A percentile compares a stretch with the other conserved stretches of the same genome.
Evolutionary conservation across 1,284 basidiomycete genomes (phyloP).

Genomic region (Trametes pubescens): DNA sequence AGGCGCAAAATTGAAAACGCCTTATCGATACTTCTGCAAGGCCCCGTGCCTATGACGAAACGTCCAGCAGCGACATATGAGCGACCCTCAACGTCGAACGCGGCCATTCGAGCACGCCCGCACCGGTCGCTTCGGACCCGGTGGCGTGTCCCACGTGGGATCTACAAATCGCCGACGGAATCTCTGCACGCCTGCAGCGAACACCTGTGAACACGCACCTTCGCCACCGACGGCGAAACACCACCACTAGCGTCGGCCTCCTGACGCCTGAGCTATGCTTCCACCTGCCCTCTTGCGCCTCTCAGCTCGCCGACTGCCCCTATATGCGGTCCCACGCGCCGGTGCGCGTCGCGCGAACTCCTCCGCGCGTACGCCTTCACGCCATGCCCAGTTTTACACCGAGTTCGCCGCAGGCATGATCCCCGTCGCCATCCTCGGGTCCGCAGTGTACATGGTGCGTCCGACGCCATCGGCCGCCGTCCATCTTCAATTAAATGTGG

Average conservation of each 20-base stretch:
- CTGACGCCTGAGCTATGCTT: constrained; percentile 1
- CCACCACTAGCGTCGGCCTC: constrained; percentile 4
- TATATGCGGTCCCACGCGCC: constrained; percentile 16
- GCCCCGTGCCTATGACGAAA: constrained; percentile 20
- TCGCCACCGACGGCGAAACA: constrained; percentile 21
- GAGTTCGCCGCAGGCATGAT: constrained; percentile 78
- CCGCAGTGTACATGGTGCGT: constrained; percentile 77
- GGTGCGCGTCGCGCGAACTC: constrained; percentile 23
- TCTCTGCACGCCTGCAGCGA: neutral
- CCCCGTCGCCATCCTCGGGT: constrained; percentile 77
- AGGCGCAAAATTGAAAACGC: neutral
- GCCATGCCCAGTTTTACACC: constrained; percentile 71
- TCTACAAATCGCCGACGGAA: constrained; percentile 1
- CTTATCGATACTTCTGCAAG: neutral
- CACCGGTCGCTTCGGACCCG: constrained; percentile 15
- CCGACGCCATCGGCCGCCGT: constrained; percentile 17
- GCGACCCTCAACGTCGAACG: constrained; percentile 4
- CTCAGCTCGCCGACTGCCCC: constrained; percentile 15
- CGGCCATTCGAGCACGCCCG: constrained; percentile 14
- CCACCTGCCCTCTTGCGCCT: constrained; percentile 16
- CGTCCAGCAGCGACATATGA: neutral
- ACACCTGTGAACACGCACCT: constrained; percentile 12
- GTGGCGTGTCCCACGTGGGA: constrained; percentile 23
- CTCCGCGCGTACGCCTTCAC: constrained; percentile 44
- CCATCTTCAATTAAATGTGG: constrained; percentile 3